A percentile compares a stretch with the other conserved stretches of the same genome.
These are phyloP conservation scores for Quercus parvula DNA, from an alignment of 306 rosid species.

Conservation along the genomic window DNA sequence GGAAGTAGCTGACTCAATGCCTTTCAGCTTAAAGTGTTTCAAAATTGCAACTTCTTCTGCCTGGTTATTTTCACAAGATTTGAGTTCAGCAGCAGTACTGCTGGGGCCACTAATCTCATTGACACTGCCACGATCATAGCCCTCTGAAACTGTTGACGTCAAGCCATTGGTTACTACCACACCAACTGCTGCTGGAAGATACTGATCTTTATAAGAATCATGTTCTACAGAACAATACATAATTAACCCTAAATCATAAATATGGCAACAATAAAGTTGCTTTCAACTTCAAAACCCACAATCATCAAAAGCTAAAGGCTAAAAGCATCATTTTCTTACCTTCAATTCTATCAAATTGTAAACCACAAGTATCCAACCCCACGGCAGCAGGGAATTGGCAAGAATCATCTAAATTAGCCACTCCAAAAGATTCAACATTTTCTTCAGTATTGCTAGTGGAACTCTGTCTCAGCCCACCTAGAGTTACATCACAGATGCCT, in stretches of 20 bases:
- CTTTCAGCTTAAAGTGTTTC: conserved; percentile 35
- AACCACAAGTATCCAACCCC: conserved; percentile 22
- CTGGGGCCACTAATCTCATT: conserved; percentile 23
- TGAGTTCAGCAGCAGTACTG: conserved; percentile 27
- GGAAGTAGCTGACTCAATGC: conserved; percentile 21
- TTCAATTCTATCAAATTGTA: conserved; percentile 20
- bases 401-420: conserved; percentile 19
- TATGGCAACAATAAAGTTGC: background rate
- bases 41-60: conserved; percentile 24
- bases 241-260: background rate
- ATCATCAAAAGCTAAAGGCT: background rate
- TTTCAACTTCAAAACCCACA: conserved; percentile 5
- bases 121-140: conserved; percentile 5
- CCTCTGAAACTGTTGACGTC: background rate
- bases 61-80: conserved; percentile 22
- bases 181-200: conserved; percentile 9
- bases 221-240: conserved; percentile 27
- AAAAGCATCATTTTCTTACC: conserved; percentile 39
- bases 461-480: conserved; percentile 32
- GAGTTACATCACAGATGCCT: conserved; percentile 25
- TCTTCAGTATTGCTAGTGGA: conserved; percentile 18
- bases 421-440: conserved; percentile 19
- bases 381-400: conserved; percentile 24
- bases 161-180: conserved; percentile 22
- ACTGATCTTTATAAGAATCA: conserved; percentile 28